These are phyloP conservation scores for Plasmodium cynomolgi DNA, from an alignment of 169 alveolate species.

Conservation along the genomic window DNA sequence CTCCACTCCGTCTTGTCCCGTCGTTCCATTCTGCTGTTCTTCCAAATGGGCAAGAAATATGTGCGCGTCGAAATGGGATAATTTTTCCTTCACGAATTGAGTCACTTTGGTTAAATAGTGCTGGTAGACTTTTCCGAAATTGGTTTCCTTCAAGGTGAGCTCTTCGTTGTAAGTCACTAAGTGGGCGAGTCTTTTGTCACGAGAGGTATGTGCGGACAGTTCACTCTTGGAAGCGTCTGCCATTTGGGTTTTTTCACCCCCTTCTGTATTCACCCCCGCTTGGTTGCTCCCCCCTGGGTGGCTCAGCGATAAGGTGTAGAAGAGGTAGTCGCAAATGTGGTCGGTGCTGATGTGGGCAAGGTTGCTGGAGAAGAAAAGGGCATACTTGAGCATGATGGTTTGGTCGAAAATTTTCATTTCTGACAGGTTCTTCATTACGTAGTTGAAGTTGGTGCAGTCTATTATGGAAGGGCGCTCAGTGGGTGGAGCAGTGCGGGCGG, in stretches of 20 bases:
- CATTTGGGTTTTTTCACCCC: neutral
- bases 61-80: conserved; percentile 18
- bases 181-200: neutral
- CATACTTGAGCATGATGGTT: conserved; percentile 27
- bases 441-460: conserved; percentile 20
- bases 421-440: conserved; percentile 32
- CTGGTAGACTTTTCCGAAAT: conserved; percentile 25
- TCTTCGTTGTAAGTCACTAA: conserved; percentile 8
- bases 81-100: conserved; percentile 4
- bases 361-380: conserved; percentile 11
- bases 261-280: neutral
- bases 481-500: too few relatives aligned
- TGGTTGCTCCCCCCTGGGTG: neutral
- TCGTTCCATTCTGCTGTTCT: neutral
- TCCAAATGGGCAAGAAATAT: conserved; percentile 23
- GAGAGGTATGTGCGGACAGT: neutral
- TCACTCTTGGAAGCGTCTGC: neutral
- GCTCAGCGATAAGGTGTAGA: conserved; percentile 28
- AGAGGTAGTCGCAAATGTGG: conserved; percentile 24
- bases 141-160: neutral
- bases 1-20: neutral
- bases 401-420: conserved; percentile 69
- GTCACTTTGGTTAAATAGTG: conserved; percentile 28
- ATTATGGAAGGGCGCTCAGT: neutral
- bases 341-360: neutral